A percentile compares a stretch with the other conserved stretches of the same genome.
These are phyloP conservation scores for Homolaphlyctis polyrhiza DNA, from an alignment of 371 early-diverging fungal species.

Conservation along the genomic window DNA sequence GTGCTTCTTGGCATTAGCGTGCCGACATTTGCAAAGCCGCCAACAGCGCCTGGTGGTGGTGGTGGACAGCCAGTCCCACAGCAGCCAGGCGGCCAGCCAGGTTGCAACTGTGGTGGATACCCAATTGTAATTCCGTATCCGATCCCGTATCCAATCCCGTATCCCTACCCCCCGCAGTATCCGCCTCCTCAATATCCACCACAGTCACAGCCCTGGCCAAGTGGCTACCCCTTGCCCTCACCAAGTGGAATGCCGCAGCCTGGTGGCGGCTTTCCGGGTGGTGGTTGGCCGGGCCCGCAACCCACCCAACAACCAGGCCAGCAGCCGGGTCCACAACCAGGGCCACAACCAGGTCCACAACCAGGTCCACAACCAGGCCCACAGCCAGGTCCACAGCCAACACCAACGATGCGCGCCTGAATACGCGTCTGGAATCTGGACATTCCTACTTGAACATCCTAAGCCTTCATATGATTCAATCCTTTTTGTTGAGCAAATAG, in stretches of 20 bases:
- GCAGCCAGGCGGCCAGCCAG: not conserved
- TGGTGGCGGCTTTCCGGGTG: too few relatives aligned
- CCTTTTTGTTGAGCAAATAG: too few relatives aligned
- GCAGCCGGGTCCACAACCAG: not conserved
- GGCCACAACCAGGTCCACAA: not conserved
- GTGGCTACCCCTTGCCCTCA: not conserved
- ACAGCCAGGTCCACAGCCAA: not conserved
- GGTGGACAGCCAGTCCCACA: too few relatives aligned
- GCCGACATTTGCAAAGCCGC: not conserved
- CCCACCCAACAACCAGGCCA: not conserved
- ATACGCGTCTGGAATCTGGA: not conserved
- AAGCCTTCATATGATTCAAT: too few relatives aligned
- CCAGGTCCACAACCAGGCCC: not conserved
- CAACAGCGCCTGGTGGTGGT: too few relatives aligned
- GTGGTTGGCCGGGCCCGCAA: not conserved
- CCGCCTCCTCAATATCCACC: slow-evolving; percentile 1
- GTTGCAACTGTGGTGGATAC: not conserved
- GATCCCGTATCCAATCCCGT: not conserved
- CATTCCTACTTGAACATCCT: not conserved
- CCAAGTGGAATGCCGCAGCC: too few relatives aligned
- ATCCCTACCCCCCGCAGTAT: not conserved
- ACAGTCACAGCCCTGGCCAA: not conserved
- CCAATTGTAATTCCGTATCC: not conserved
- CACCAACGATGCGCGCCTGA: not conserved
- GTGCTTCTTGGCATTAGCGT: not conserved